Conservation (phyloP, 495 filamentous ascomycete species). For the Trichoderma orchidacearum region DNA sequence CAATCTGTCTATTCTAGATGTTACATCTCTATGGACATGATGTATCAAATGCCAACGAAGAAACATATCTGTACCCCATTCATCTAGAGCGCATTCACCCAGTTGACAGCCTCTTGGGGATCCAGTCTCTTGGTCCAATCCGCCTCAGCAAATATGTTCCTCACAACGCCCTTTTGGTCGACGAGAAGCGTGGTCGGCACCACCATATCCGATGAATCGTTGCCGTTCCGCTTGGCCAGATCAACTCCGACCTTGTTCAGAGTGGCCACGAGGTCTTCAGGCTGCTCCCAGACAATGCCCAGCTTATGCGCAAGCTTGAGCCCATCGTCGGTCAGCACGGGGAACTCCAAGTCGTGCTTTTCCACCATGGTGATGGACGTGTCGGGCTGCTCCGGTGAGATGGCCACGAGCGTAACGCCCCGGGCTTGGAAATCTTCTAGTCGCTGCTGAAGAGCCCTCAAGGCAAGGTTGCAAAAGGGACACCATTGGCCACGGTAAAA, state of each 20-base stretch:
- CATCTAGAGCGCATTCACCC: conserved; percentile 13
- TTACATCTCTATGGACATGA: not conserved
- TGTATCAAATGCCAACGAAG: not conserved
- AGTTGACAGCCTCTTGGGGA: conserved; percentile 15
- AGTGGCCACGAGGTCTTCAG: conserved; percentile 7
- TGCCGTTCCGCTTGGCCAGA: conserved; percentile 12
- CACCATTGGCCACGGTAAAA: conserved; percentile 33
- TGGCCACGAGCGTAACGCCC: conserved; percentile 24
- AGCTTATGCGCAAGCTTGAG: conserved; percentile 20
- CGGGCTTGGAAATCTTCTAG: conserved; percentile 17
- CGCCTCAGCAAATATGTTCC: conserved; percentile 18
- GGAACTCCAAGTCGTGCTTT: conserved; percentile 21
- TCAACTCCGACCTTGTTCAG: conserved; percentile 14
- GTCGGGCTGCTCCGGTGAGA: conserved; percentile 24
- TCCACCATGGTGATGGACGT: conserved; percentile 14
- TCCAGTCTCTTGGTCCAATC: conserved; percentile 20
- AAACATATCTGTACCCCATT: not conserved
- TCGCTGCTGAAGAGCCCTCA: conserved; percentile 15
- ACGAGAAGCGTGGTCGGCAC: conserved; percentile 21
- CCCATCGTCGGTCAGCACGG: conserved; percentile 22
- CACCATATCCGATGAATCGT: conserved; percentile 17
- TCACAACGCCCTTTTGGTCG: conserved; percentile 15
- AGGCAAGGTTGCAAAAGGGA: conserved; percentile 25
- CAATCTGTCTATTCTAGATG: too few relatives aligned
- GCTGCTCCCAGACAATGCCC: conserved; percentile 14